A percentile compares a stretch with the other conserved stretches of the same genome.
Conservation (phyloP, 2,329 filamentous ascomycete genomes). For the Penicillium aurantiogriseum region DNA sequence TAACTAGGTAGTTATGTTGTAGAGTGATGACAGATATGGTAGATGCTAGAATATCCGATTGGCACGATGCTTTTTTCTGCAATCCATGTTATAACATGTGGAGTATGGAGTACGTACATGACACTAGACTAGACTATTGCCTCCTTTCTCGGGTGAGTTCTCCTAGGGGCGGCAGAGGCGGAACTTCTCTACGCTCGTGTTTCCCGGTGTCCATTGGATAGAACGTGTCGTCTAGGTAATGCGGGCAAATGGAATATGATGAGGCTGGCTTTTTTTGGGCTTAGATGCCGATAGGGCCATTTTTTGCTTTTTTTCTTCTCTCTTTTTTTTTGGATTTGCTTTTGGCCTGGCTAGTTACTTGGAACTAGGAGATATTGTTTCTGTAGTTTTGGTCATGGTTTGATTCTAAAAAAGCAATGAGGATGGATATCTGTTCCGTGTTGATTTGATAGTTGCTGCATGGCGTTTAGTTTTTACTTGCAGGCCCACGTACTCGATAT, state of each 20-base stretch:
- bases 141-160: background rate
- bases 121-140: background rate
- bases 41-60: background rate
- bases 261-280: background rate
- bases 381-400: background rate
- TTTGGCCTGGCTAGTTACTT: background rate
- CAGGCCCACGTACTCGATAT: background rate
- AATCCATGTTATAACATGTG: background rate
- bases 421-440: background rate
- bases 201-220: background rate
- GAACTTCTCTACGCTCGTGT: background rate
- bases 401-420: background rate
- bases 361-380: background rate
- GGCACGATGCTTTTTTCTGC: background rate
- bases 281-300: background rate
- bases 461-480: background rate
- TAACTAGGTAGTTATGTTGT: too few species aligned
- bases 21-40: background rate
- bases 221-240: background rate
- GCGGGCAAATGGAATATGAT: background rate
- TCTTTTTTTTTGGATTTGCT: background rate
- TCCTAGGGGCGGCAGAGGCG: background rate
- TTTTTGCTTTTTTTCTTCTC: background rate
- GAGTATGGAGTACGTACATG: background rate
- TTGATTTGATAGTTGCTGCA: background rate